A percentile compares a stretch with the other conserved stretches of the same genome.
These are phyloP conservation scores for Canariomyces notabilis DNA, from an alignment of 2,329 filamentous ascomycete species.

Conservation along the genomic window DNA sequence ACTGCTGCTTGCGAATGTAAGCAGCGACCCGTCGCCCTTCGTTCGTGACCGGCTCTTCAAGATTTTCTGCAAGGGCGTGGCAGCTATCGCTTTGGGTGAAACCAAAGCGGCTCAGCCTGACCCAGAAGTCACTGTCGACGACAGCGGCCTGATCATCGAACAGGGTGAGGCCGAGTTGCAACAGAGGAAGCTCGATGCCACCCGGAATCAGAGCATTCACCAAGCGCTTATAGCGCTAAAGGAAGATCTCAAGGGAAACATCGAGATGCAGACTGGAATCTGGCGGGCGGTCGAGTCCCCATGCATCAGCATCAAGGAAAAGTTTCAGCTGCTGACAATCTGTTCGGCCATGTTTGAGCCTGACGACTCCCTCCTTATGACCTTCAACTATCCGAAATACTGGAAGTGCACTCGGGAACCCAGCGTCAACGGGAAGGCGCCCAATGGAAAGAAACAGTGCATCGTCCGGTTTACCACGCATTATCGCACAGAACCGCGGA, in stretches of 20 bases:
- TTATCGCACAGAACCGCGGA: conserved; percentile 19
- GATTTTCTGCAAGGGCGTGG: conserved; percentile 54
- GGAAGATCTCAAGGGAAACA: conserved; percentile 41
- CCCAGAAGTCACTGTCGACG: conserved; percentile 26
- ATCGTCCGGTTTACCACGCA: conserved; percentile 20
- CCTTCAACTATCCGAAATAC: conserved; percentile 42
- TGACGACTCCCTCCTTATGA: conserved; percentile 42
- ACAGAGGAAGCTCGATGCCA: conserved; percentile 42
- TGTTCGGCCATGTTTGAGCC: conserved; percentile 47
- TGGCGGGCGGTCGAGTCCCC: conserved; percentile 48
- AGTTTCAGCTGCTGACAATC: conserved; percentile 46
- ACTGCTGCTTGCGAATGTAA: conserved; percentile 53
- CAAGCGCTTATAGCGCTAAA: conserved; percentile 45
- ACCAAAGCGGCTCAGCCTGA: conserved; percentile 32
- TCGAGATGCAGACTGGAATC: conserved; percentile 39
- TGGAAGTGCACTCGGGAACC: conserved; percentile 35
- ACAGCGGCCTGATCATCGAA: conserved; percentile 44
- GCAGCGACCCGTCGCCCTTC: conserved; percentile 59
- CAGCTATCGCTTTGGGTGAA: conserved; percentile 60
- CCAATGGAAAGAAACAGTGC: conserved; percentile 18
- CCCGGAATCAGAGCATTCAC: conserved; percentile 44
- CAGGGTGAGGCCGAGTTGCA: conserved; percentile 40
- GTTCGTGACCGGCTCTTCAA: conserved; percentile 57
- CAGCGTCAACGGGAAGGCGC: conserved; percentile 1
- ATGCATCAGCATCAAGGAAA: conserved; percentile 43